Conservation (phyloP, 2,329 filamentous ascomycete genomes). For the Aureobasidium sp. region DNA sequence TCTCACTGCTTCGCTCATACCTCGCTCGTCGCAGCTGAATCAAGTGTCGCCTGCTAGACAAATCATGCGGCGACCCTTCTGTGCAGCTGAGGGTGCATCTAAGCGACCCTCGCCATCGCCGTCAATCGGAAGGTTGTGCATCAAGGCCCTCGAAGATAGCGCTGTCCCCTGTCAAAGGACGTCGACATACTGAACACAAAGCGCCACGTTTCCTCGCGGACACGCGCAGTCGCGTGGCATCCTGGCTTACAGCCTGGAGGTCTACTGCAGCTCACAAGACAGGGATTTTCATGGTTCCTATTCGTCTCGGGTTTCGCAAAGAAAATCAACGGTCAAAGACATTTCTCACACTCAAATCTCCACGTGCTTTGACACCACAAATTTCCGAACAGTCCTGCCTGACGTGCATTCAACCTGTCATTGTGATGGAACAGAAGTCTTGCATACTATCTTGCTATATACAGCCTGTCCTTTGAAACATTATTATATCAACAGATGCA, state of each 20-base stretch:
- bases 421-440: background rate
- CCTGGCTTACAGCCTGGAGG: background rate
- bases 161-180: slow-evolving; percentile 7
- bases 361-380: slow-evolving; percentile 5
- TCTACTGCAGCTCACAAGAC: slow-evolving; percentile 1
- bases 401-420: background rate
- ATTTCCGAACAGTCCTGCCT: background rate
- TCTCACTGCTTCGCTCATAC: slow-evolving; percentile 2
- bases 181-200: slow-evolving; percentile 6
- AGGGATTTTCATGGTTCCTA: background rate
- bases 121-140: slow-evolving; percentile 7
- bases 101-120: slow-evolving; percentile 7
- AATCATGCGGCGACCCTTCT: slow-evolving; percentile 1
- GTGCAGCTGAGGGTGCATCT: slow-evolving; percentile 5
- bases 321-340: slow-evolving; percentile 6
- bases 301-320: slow-evolving; percentile 3
- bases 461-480: background rate
- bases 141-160: background rate
- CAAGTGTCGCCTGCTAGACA: background rate
- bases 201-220: slow-evolving; percentile 10
- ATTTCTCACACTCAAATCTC: slow-evolving; percentile 1
- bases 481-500: background rate
- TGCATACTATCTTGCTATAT: background rate
- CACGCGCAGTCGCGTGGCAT: slow-evolving; percentile 11
- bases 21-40: background rate